These are phyloP conservation scores for Echria macrotheca DNA, from an alignment of 495 filamentous ascomycete species.

Conservation along the genomic window DNA sequence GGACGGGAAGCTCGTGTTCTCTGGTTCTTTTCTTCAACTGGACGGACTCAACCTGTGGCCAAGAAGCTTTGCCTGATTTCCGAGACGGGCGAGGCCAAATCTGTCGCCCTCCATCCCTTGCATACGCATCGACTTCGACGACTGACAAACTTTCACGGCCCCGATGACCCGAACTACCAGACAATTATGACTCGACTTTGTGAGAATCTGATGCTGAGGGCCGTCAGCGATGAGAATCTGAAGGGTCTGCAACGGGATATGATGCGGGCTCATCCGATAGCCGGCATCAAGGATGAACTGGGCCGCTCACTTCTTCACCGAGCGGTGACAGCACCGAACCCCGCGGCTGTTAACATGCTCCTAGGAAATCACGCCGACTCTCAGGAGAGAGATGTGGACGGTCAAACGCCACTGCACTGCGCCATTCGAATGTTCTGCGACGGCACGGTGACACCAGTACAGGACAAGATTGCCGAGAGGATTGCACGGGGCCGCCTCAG, in stretches of 20 bases:
- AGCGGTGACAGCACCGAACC: not conserved
- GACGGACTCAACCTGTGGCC: too few relatives aligned
- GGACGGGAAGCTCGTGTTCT: too few relatives aligned
- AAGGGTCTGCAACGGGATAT: not conserved
- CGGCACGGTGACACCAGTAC: too few relatives aligned
- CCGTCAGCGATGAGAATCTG: not conserved
- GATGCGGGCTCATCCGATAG: not conserved
- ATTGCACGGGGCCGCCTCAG: not conserved
- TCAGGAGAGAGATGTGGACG: not conserved
- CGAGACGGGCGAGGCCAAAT: too few relatives aligned
- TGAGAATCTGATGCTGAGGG: not conserved
- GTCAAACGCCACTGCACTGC: constrained; percentile 4
- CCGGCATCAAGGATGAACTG: not conserved
- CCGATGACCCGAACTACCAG: not conserved
- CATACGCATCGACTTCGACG: too few relatives aligned
- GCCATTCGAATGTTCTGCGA: constrained; percentile 2
- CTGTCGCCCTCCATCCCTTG: too few relatives aligned
- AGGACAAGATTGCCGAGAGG: not conserved
- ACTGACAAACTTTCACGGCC: not conserved
- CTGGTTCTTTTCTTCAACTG: too few relatives aligned
- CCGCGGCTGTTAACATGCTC: not conserved
- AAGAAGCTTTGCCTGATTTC: too few relatives aligned
- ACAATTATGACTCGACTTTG: not conserved
- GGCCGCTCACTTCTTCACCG: not conserved
- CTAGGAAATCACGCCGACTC: not conserved